phyloP scores from a whole-genome alignment of 2,329 filamentous ascomycete genomes.

The Pseudogymnoascus pannorum region DNA sequence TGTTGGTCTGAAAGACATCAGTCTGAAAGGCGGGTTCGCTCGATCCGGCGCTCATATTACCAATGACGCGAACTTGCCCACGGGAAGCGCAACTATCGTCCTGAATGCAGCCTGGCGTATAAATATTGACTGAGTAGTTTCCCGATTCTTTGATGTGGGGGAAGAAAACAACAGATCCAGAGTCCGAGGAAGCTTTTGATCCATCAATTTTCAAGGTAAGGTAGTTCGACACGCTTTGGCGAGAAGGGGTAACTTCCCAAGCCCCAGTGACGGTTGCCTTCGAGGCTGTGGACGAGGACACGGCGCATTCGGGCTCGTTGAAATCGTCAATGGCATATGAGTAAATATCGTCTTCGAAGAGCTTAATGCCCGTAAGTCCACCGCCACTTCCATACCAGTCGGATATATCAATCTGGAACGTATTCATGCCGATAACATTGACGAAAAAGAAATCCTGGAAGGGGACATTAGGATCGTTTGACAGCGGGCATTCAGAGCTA shows the following conservation, averaged over 20 bases:
- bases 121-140: slow-evolving; percentile 85
- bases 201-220: slow-evolving; percentile 58
- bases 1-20: slow-evolving; percentile 80
- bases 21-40: slow-evolving; percentile 44
- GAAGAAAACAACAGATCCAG: slow-evolving; percentile 66
- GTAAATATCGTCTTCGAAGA: slow-evolving; percentile 80
- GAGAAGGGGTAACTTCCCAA: slow-evolving; percentile 64
- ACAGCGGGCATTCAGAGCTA: slow-evolving; percentile 78
- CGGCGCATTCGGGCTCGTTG: slow-evolving; percentile 79
- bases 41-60: slow-evolving; percentile 51
- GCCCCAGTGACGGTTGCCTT: slow-evolving; percentile 62
- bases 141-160: slow-evolving; percentile 84
- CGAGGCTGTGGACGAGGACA: slow-evolving; percentile 51
- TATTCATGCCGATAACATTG: slow-evolving; percentile 79
- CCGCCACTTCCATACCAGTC: slow-evolving; percentile 82
- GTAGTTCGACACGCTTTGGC: slow-evolving; percentile 67
- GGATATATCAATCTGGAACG: slow-evolving; percentile 76
- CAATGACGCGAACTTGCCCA: slow-evolving; percentile 76
- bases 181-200: slow-evolving; percentile 46
- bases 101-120: slow-evolving; percentile 82
- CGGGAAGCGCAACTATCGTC: slow-evolving; percentile 70
- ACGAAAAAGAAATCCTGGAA: slow-evolving; percentile 92
- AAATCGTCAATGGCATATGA: slow-evolving; percentile 79
- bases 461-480: slow-evolving; percentile 53
- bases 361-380: slow-evolving; percentile 76